Base-by-base conservation (phyloP, 495 filamentous ascomycete species). In the Penicillium paradoxum region DNA sequence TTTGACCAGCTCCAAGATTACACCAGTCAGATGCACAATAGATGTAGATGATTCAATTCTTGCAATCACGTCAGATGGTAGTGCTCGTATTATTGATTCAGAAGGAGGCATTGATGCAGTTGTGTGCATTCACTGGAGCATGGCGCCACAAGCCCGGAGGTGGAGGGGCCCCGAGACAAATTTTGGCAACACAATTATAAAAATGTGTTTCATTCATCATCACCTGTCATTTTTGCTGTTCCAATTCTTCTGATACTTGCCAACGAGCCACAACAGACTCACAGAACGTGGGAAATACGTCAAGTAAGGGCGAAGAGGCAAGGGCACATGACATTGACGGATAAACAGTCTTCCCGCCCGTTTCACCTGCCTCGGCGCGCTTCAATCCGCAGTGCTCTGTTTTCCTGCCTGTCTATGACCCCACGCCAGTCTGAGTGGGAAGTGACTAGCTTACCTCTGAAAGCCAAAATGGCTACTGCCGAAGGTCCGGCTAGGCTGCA, bases 31-130 rank as follows among this genome's bases (percentile, higher is more conserved):
- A 25, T 85, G 82, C 2, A 83, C 87, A 56, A 97, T 87, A 19
- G 78, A 75, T 6, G 81, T 83, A 2, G 91, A 95, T 1, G 92
- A 97, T 57, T 87, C 89, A 67, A 98, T 85, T 62, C 92, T 91
- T n/a, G 86, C 81, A 47, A 83, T 76, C 46, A 90, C 90, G 45
- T 92, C 80, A 21, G 78, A 65, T 13, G 92, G 88, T 39, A 97
- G 76, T 36, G 76, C 83, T 53, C 77, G 74, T 49, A 97, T 96
- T 14, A 59, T 68, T 47, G 65, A 29, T 36, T 57, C 56, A 42
- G 59, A 55, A 7, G 49, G 21, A 55, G 62, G 43, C 64, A 66
- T 70, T 24, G 38, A 43, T 33, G 30, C 8, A 41, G 21, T 21
- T 36, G 46, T 49, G 27, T 24, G 42, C 14, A 25, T 25, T 36